Percentiles rank a stretch among this genome's conserved stretches.
Evolutionary conservation across 495 filamentous ascomycete genomes (phyloP).

Genomic region (Podospora tetraspora): DNA sequence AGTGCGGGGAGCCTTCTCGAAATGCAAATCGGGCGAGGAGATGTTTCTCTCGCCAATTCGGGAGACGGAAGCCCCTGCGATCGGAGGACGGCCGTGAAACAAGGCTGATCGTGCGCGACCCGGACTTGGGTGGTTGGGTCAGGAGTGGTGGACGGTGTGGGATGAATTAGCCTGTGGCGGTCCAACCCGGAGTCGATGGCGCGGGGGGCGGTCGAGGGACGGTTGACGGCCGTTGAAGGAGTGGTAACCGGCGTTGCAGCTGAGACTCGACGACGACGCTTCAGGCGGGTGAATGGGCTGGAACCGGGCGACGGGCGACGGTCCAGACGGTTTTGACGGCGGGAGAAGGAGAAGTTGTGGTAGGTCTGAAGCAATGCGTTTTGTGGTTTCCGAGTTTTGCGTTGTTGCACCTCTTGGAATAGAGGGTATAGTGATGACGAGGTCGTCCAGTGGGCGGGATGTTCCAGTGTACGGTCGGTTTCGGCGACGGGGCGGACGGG

Average conservation of each 20-base stretch:
- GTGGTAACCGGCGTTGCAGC: conserved; percentile 3
- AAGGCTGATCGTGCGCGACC: conserved; percentile 24
- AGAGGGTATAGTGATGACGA: background rate
- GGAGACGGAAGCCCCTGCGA: conserved; percentile 13
- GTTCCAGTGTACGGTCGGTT: background rate
- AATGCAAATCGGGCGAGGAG: background rate
- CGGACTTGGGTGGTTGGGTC: conserved; percentile 18
- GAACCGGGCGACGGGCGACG: conserved; percentile 13
- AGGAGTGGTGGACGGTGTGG: conserved; percentile 16
- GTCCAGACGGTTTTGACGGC: conserved; percentile 10
- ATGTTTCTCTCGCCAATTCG: background rate
- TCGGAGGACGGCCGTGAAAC: conserved; percentile 20
- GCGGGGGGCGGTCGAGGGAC: conserved; percentile 2
- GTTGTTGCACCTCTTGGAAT: background rate
- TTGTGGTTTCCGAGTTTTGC: background rate
- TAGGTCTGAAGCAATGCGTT: background rate
- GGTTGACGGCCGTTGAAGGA: conserved; percentile 7
- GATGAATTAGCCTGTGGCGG: conserved; percentile 25
- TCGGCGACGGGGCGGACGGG: background rate
- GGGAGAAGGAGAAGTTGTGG: background rate
- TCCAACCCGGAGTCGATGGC: background rate
- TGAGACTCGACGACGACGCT: conserved; percentile 12
- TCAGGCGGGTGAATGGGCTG: conserved; percentile 21
- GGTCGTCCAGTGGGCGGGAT: background rate
- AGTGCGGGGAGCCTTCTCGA: conserved; percentile 11